Percentiles rank a stretch among this genome's conserved stretches.
phyloP scores from a whole-genome alignment of 2,329 filamentous ascomycete species.

The Colletotrichum lentis region DNA sequence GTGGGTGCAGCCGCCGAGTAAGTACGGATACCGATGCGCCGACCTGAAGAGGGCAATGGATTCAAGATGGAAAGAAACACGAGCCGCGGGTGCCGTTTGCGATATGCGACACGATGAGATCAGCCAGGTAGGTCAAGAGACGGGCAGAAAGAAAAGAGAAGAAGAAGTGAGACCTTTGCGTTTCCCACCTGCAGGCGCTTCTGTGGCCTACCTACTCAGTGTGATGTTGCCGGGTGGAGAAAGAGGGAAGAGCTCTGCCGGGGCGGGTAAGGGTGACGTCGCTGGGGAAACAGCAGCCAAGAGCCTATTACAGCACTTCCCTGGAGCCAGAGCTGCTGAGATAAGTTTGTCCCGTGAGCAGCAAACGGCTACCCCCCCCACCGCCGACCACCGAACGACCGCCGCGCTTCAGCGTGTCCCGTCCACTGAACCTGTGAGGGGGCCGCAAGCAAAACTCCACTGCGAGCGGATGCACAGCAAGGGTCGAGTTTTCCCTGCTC shows the following conservation, averaged over 20 bases:
- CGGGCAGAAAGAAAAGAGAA: neutral
- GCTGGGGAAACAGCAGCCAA: conserved; percentile 37
- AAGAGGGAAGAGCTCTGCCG: conserved; percentile 17
- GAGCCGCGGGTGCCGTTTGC: conserved; percentile 28
- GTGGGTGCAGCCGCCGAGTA: neutral
- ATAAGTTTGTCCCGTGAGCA: neutral
- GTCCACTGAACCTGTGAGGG: conserved; percentile 2
- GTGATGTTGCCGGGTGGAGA: conserved; percentile 32
- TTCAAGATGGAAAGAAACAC: conserved; percentile 6
- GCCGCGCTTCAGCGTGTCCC: conserved; percentile 15
- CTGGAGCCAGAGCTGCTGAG: conserved; percentile 22
- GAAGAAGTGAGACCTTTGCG: conserved; percentile 32
- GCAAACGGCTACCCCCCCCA: conserved; percentile 11
- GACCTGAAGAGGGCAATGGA: conserved; percentile 18
- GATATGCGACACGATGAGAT: conserved; percentile 33
- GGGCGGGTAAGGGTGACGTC: conserved; percentile 38
- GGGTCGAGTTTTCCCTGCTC: conserved; percentile 36
- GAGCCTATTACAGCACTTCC: neutral
- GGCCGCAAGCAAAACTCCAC: conserved; percentile 25
- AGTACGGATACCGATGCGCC: conserved; percentile 13
- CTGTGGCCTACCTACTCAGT: conserved; percentile 16
- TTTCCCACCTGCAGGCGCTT: conserved; percentile 18
- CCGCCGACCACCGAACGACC: conserved; percentile 20
- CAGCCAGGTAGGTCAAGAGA: conserved; percentile 1
- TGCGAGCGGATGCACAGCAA: conserved; percentile 27